Evolutionary conservation across 2,329 filamentous ascomycete species (phyloP), one percentile per base, ranked within the genome.

Genomic region (Boeremia exigua): DNA sequence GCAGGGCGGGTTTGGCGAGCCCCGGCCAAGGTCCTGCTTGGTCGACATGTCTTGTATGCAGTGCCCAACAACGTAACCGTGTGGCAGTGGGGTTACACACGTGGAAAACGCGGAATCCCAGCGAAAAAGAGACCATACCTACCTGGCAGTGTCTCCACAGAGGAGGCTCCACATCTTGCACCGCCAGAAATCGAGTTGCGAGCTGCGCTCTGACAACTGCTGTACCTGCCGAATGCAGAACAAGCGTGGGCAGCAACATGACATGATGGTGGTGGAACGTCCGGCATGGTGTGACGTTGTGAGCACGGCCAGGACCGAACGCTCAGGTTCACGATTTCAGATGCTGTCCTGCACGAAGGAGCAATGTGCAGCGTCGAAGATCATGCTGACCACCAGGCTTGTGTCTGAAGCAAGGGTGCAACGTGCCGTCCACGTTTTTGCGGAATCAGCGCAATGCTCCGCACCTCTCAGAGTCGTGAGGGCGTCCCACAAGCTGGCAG

Each of bases 341-440:
- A 39, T 25, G n/a, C 23, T 39, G 27, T 43, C 32, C 25, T 52
- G 37, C 25, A 28, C 28, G 27, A 52, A 49, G 49, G 42, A 45
- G 51, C 6, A 30, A n/a, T 54, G 30, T 28, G 56, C 49, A 48
- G 48, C 39, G 15, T 40, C 19, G 19, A 23, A 23, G 19, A 23
- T 44, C 23, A 29, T 51, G 47, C 47, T 51, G 40, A 48, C 37
- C 39, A 61, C 30, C 47, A 48, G 33, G 47, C 40, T 50, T 23
- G 39, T 60, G 54, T 42, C 29, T 43, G 40, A 68, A 48, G 67
- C 68, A 64, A 70, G 70, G 70, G 67, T 72, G 62, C 68, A 72
- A 71, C 69, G 70, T 72, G 70, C 65, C 63, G 50, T 63, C 65
- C 68, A 72, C 69, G 70, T 72, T 73, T 62, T 56, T 64, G 67